Base-by-base conservation (phyloP, 1,284 basidiomycete species). In the Tilletiopsis washingtonensis region DNA sequence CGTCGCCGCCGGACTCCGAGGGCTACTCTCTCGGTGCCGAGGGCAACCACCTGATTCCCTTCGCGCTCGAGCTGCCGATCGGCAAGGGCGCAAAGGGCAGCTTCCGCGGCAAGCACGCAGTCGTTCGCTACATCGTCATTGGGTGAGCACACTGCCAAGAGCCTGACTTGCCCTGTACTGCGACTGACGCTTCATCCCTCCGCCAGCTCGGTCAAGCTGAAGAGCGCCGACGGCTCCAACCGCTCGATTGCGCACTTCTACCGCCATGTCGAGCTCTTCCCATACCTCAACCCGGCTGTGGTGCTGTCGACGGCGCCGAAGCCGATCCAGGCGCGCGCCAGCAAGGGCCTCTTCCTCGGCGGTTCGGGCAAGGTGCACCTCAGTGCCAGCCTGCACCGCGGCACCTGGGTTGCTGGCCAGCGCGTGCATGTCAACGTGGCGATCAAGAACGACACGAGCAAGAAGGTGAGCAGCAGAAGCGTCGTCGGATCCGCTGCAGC, bases 221-320 rank as follows among this genome's bases (percentile, higher is more conserved):
- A 86, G 71, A 83, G 88, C 49, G 72, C 81, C 2, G 75, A 77
- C 36, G 65, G 65, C 4, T 45, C 45, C 15, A 59, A 66, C 43
- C 79, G 82, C 6, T 88, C 87, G 4, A 85, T 94, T 42, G 86
- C 90, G 0, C 91, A 96, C 74, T 93, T 94, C 71, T 94, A 93
- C 74, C 83, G 91, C 2, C 78, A 84, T 34, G 84, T 89, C 65
- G 82, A 85, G 47, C 76, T 94, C 25, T 89, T 84, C 79, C 90
- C 91, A 1, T 83, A 83, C 46, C 76, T 91, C 23, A 81, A 88
- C 56, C 82, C 85, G 0, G 75, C 80, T 4, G 62, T 77, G 3
- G 78, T 84, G 12, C 80, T 94, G 5, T 79, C 82, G 1, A 79
- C 83, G 2, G 78, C 83, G 2, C 74, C 79, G 5, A 76, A 80